Base-by-base conservation (phyloP, 2,329 filamentous ascomycete genomes). In the Diaporthe sp. region DNA sequence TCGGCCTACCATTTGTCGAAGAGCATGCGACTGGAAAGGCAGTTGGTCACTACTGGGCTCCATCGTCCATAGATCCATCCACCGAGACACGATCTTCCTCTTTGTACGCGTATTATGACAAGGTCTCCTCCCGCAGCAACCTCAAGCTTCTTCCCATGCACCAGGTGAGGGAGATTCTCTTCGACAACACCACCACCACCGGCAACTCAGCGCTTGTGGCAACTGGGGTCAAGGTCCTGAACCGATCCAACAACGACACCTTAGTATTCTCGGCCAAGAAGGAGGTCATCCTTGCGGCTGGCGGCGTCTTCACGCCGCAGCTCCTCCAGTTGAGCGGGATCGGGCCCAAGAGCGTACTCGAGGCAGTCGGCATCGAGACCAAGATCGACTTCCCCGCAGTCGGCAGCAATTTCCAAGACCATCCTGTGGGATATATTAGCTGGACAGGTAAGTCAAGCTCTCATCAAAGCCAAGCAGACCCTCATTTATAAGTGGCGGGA, bases 271-370 rank as follows among this genome's bases (percentile, higher is more conserved):
- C 58, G 25, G 58, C 58, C 15, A 61, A 28, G 22, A 61, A 61
- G 38, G 58, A 61, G 58, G 58, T 61, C 0, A 28, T 61, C 38
- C 58, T 61, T 15, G 58, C 58, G n/a, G 58, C 58, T 2, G 58
- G 58, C 8, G 58, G 58, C 58, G 58, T 61, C n/a, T 61, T 61
- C 58, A 61, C 58, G 0, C 58, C 58, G 17, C 58, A 61, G 58
- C n/a, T 61, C 13, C 58, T 61, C 38, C 58, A 61, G 58, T 30
- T 35, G n/a, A 61, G 58, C n/a, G 58, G 58, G 15, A 61, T 61
- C 15, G 58, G 58, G 15, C 58, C 58, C 58, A 61, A 61, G 58
- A 25, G 13, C 0, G 58, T 61, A 4, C 58, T 61, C 1, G 58
- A 61, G 38, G 58, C 58, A 42, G 58, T 38, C 4, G 58, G 58